Percentiles rank a stretch among this genome's conserved stretches.
Conservation (phyloP, 192 early-diverging fungal species). For the Gamsiella multidivaricata region DNA sequence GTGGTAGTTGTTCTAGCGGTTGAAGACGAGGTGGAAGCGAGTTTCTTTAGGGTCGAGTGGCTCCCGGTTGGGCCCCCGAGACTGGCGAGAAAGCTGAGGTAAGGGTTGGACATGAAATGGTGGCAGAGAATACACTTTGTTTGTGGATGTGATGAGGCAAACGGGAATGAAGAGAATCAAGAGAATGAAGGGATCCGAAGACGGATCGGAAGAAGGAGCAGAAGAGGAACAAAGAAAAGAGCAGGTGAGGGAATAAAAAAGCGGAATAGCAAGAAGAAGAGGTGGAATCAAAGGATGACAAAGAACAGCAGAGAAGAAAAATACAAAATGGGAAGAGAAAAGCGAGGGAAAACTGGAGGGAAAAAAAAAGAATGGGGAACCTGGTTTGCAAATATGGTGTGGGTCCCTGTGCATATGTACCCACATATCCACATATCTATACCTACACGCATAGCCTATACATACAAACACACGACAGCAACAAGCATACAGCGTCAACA, state of each 20-base stretch:
- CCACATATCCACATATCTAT: too few relatives aligned
- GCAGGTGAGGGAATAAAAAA: background rate
- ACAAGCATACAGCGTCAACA: too few relatives aligned
- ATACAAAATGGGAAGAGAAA: background rate
- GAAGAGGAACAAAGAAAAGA: background rate
- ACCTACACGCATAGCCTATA: too few relatives aligned
- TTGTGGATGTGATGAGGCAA: too few relatives aligned
- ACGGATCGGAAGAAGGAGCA: too few relatives aligned
- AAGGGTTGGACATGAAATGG: slow-evolving; percentile 46
- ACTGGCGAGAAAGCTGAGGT: slow-evolving; percentile 42
- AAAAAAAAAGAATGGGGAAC: background rate
- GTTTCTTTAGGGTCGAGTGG: slow-evolving; percentile 53
- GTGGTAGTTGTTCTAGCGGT: slow-evolving; percentile 9
- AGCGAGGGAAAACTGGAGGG: background rate
- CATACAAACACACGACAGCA: too few relatives aligned
- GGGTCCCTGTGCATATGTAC: too few relatives aligned
- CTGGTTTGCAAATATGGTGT: too few relatives aligned
- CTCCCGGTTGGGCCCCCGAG: slow-evolving; percentile 47
- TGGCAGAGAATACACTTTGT: background rate
- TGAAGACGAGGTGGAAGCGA: slow-evolving; percentile 23
- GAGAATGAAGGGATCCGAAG: background rate
- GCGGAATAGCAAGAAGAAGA: background rate
- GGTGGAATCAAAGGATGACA: background rate
- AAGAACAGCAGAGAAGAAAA: background rate
- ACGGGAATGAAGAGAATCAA: background rate